A percentile compares a stretch with the other conserved stretches of the same genome.
These are phyloP conservation scores for Penium margaritaceum DNA, from an alignment of 139 green algal species.

Conservation along the genomic window DNA sequence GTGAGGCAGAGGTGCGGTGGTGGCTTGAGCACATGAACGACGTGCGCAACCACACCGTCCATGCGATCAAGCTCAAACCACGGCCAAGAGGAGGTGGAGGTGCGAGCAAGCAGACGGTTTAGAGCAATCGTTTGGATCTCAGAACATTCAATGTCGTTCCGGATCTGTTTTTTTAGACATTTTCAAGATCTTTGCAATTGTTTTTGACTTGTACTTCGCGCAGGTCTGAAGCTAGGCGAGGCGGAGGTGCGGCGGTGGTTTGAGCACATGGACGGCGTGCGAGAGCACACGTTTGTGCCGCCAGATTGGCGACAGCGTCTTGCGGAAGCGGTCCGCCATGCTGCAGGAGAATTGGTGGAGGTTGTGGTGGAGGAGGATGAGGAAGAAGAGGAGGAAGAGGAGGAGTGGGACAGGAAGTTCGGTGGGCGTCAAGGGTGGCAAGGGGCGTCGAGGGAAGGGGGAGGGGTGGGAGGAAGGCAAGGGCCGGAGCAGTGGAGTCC, in stretches of 20 bases:
- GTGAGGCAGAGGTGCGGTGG: conserved; percentile 44
- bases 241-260: conserved; percentile 60
- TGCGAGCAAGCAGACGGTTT: too few species aligned
- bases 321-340: not conserved
- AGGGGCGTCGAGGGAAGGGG: not conserved
- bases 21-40: conserved; percentile 69
- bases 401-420: conserved; percentile 15
- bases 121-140: too few species aligned
- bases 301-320: not conserved
- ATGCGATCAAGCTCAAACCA: too few species aligned
- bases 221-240: conserved; percentile 42
- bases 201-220: too few species aligned
- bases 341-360: not conserved
- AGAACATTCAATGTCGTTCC: too few species aligned
- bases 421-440: too few species aligned
- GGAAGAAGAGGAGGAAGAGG: conserved; percentile 11
- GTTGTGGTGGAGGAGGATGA: not conserved
- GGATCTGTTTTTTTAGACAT: too few species aligned
- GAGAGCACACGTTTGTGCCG: conserved; percentile 62
- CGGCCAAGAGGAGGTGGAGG: too few species aligned
- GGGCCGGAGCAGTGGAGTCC: too few species aligned
- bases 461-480: conserved; percentile 9
- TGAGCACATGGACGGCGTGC: conserved; percentile 59
- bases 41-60: conserved; percentile 63
- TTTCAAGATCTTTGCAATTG: too few species aligned